A percentile compares a stretch with the other conserved stretches of the same genome.
These are phyloP conservation scores for Papiliotrema laurentii DNA, from an alignment of 1,284 basidiomycete species.

Conservation along the genomic window DNA sequence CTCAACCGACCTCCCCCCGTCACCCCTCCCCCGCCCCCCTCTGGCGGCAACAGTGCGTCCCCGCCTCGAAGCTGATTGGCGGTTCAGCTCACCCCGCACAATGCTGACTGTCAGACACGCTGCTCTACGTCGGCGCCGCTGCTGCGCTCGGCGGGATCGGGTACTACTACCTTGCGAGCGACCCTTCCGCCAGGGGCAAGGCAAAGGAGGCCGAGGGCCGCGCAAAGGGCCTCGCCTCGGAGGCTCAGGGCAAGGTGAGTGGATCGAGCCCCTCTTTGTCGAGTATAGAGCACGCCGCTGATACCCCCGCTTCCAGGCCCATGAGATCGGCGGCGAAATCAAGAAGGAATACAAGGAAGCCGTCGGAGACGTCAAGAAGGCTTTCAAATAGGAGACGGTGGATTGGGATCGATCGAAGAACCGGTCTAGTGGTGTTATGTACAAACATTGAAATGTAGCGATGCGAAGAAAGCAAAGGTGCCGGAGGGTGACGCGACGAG, in stretches of 20 bases:
- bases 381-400: background rate
- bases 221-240: background rate
- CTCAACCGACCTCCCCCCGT: background rate
- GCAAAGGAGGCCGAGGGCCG: background rate
- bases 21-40: background rate
- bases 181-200: background rate
- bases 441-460: too few relatives aligned
- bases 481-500: too few relatives aligned
- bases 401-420: too few relatives aligned
- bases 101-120: background rate
- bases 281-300: background rate
- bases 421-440: too few relatives aligned
- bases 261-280: background rate
- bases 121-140: constrained; percentile 5
- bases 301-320: background rate
- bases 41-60: background rate
- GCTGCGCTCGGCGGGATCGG: constrained; percentile 1
- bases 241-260: constrained; percentile 3
- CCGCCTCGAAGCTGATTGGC: too few relatives aligned
- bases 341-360: constrained; percentile 2
- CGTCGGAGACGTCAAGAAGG: background rate
- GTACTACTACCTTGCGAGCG: constrained; percentile 1
- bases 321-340: background rate
- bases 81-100: background rate
- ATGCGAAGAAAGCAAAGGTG: too few relatives aligned